Evolutionary conservation across 2,329 filamentous ascomycete species (phyloP), one percentile per base, ranked within the genome.

Genomic region (Sporothrix mexicana): DNA sequence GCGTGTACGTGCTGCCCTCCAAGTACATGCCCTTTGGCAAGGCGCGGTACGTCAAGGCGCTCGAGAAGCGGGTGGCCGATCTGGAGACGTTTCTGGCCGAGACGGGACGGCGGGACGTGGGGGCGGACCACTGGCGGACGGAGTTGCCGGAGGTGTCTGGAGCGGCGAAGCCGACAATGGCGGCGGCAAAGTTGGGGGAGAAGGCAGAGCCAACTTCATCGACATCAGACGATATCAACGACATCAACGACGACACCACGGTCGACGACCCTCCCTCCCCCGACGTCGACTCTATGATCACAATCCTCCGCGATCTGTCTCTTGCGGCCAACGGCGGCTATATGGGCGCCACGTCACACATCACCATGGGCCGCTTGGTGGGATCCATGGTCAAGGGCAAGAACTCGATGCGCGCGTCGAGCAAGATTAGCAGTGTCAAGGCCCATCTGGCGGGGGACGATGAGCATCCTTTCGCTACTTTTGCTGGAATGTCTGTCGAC

Each of bases 351-450:
- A 69, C 67, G 2, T 53, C 67, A 8, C 67, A 69, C 30, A 57
- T 69, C 49, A 69, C 67, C 20, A 69, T 69, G 67, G 67, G 67
- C 49, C 47, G 67, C 12, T 30, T 69, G 17, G 51, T 69, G 9
- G 53, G 68, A 6, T 70, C 68, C 17, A 57, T 70, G 68, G 68
- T 70, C 51, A 43, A 70, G 68, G 70, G 66, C 66, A 68, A 68
- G 66, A 68, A 68, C 47, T 68, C 66, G 66, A 53, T 53, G 66
- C 47, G 66, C 23, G 66, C 30, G 47, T 68, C 66, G 47, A 53
- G 45, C 25, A 53, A 20, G 23, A 68, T 53, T 41, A 68, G 66
- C 66, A 68, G 66, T 47, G 66, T 68, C 25, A 68, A 68, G 47
- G 66, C 66, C 3, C 66, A 68, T 9, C 13, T 68, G 57, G 25